Percentiles rank a stretch among this genome's conserved stretches.
These are phyloP conservation scores for Lactuca sativa DNA, from an alignment of 129 eudicot species.

Conservation along the genomic window DNA sequence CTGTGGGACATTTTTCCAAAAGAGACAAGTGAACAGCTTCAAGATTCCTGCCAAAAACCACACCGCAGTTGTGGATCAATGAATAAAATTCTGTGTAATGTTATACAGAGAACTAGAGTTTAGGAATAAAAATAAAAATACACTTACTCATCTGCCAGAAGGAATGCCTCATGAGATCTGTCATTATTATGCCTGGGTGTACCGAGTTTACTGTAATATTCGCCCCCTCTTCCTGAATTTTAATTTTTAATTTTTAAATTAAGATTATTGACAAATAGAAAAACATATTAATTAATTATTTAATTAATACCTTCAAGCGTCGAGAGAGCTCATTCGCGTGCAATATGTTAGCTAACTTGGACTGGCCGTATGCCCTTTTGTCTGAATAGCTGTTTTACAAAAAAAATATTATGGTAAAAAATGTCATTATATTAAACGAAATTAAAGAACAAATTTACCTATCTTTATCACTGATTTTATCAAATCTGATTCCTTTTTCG, in stretches of 20 bases:
- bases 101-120: not conserved
- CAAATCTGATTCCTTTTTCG: conserved; percentile 57
- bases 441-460: conserved; percentile 41
- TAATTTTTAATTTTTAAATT: not conserved
- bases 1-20: conserved; percentile 97
- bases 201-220: conserved; percentile 86
- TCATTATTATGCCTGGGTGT: conserved; percentile 95
- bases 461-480: conserved; percentile 54
- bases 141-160: conserved; percentile 56
- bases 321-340: conserved; percentile 87
- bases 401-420: conserved; percentile 4
- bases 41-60: conserved; percentile 48
- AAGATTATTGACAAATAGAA: not conserved
- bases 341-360: conserved; percentile 80
- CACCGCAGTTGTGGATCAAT: not conserved
- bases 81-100: not conserved
- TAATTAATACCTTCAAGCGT: conserved; percentile 51
- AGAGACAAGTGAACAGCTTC: conserved; percentile 46
- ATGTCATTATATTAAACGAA: not conserved
- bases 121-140: not conserved
- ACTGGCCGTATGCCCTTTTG: conserved; percentile 91
- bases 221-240: conserved; percentile 72
- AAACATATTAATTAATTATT: not conserved
- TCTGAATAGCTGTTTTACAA: conserved; percentile 64
- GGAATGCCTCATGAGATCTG: conserved; percentile 73